phyloP scores from a whole-genome alignment of 495 filamentous ascomycete genomes.

The Neurospora tetrasperma region DNA sequence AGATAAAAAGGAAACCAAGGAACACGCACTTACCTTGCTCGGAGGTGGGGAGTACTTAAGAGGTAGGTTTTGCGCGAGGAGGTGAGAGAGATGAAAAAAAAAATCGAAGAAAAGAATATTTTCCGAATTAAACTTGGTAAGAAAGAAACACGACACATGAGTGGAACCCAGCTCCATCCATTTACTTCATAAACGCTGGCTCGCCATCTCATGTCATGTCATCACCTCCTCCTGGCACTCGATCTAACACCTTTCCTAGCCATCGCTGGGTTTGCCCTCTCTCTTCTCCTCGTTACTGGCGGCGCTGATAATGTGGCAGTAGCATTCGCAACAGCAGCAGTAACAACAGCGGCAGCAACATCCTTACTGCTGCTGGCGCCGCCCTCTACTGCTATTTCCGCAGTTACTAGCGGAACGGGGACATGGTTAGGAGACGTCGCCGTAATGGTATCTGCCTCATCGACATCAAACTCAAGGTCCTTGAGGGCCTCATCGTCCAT shows the following conservation, averaged over 20 bases:
- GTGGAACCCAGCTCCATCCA: not conserved
- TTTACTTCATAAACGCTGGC: not conserved
- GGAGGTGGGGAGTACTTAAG: not conserved
- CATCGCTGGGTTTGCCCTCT: slow-evolving; percentile 21
- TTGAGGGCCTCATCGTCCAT: slow-evolving; percentile 79
- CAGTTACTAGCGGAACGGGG: slow-evolving; percentile 5
- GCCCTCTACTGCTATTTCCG: slow-evolving; percentile 1
- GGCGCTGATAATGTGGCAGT: not conserved
- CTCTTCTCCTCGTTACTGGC: slow-evolving; percentile 17
- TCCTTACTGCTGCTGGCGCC: not conserved
- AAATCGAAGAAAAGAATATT: not conserved
- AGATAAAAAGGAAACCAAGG: no score
- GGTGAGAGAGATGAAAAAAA: not conserved
- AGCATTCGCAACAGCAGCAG: not conserved
- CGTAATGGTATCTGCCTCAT: slow-evolving; percentile 29
- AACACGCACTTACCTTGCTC: no score
- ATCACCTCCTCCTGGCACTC: slow-evolving; percentile 12
- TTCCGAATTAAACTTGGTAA: not conserved
- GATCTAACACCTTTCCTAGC: slow-evolving; percentile 18
- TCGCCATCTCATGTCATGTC: not conserved
- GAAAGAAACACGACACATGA: not conserved
- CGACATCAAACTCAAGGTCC: slow-evolving; percentile 40
- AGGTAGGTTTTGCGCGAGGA: not conserved
- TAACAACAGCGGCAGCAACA: not conserved
- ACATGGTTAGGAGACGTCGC: slow-evolving; percentile 25